Base-by-base conservation (phyloP, 768 basidiomycete genomes). In the Lentinula guzmanii region DNA sequence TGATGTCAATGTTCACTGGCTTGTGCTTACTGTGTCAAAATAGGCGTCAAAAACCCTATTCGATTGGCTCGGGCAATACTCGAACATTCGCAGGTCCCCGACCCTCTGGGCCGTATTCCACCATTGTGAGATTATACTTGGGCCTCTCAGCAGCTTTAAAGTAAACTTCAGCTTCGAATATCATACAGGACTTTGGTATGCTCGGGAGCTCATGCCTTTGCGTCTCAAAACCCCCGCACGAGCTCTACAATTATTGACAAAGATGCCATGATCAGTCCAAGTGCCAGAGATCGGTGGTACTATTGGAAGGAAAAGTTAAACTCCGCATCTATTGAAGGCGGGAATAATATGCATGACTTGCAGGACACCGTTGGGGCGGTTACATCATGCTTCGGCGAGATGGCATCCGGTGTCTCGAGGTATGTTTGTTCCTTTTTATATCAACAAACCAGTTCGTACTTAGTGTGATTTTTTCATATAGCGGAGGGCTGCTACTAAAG, bases 291-390 rank as follows among this genome's bases (percentile, higher is more conserved):
- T 21, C 80, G 83, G 37, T 93, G 89, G 90, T 63, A 67, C 54
- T 77, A 73, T 58, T 93, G 91, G 91, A 83, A 74, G 67, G 65
- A 63, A 13, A 73, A 76, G 11, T 75, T 87, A 21, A 71, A 75
- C 21, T 41, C 42, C 46, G 18, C 39, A 7, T 21, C 28, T 4
- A 54, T 60, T 10, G 63, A 58, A 15, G 33, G 62, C 9, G 42
- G 46, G 11, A 60, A 37, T 46, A 64, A 37, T 61, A 62, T 71
- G 66, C 65, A 67, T 62, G 74, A 73, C 63, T 76, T 85, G 58
- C 88, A 91, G 67, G 91, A 93, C 69, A 93, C 91, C 0, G 91
- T 93, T 5, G 91, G 91, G 15, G 90, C 90, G n/a, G 77, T 91
- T 39, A 84, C 77, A 13, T 84, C 77, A 81, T 64, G 65, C 68